Conservation (phyloP, 345 rosid genomes). For the Arabidopsis arenosa region DNA sequence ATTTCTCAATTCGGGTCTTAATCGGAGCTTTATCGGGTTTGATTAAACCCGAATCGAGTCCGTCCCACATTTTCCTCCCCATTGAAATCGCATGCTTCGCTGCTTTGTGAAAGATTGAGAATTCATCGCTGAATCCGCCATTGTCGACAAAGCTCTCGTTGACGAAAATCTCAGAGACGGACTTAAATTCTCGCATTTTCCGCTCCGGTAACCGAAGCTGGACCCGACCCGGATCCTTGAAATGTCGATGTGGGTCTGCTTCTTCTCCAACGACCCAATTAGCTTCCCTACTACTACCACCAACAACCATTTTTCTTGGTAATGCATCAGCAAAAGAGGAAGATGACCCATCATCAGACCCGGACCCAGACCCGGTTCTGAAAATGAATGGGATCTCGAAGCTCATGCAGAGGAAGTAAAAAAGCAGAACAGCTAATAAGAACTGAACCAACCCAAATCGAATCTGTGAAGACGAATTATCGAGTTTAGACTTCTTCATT, state of each 20-base stretch:
- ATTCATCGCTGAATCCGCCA: slow-evolving; percentile 52
- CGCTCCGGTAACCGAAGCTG: slow-evolving; percentile 34
- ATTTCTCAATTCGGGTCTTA: slow-evolving; percentile 51
- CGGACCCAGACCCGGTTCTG: slow-evolving; percentile 47
- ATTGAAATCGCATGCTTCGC: slow-evolving; percentile 74
- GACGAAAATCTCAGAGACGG: slow-evolving; percentile 59
- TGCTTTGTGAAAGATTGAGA: slow-evolving; percentile 63
- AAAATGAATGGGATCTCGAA: slow-evolving; percentile 77
- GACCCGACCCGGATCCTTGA: slow-evolving; percentile 46
- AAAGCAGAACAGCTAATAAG: slow-evolving; percentile 53
- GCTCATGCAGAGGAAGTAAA: slow-evolving; percentile 63
- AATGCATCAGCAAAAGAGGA: slow-evolving; percentile 46
- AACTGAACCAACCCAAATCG: slow-evolving; percentile 67
- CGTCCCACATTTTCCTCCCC: slow-evolving; percentile 68
- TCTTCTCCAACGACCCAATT: slow-evolving; percentile 54
- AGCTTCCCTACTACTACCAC: slow-evolving; percentile 41
- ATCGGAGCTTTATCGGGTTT: slow-evolving; percentile 18
- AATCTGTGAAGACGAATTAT: slow-evolving; percentile 41
- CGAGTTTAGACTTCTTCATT: slow-evolving; percentile 53
- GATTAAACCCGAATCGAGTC: slow-evolving; percentile 51
- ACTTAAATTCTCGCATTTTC: slow-evolving; percentile 21
- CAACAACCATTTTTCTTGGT: slow-evolving; percentile 42
- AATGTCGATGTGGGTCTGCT: slow-evolving; percentile 54
- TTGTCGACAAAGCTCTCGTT: slow-evolving; percentile 50
- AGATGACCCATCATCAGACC: slow-evolving; percentile 40